phyloP scores from a whole-genome alignment of 2,329 filamentous ascomycete species.

The Chaetomium sp. region DNA sequence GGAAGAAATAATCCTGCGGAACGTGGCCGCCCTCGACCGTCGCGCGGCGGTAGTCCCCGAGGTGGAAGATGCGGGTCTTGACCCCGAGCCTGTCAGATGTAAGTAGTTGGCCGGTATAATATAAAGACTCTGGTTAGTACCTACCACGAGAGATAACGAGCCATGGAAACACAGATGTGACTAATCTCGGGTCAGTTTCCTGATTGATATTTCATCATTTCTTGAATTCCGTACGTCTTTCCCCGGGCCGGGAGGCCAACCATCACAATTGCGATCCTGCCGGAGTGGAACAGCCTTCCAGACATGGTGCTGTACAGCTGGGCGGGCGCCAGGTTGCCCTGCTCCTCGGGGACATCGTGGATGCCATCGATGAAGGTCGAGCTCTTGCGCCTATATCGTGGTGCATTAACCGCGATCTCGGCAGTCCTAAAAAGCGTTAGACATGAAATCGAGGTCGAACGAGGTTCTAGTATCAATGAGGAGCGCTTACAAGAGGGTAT shows the following conservation, averaged over 20 bases:
- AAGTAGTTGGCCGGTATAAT: conserved; percentile 8
- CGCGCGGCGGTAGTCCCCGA: conserved; percentile 91
- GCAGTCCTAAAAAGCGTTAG: conserved; percentile 56
- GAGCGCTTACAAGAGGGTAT: conserved; percentile 53
- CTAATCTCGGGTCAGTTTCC: conserved; percentile 35
- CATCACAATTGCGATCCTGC: conserved; percentile 93
- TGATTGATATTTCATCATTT: background rate
- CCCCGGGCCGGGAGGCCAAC: conserved; percentile 91
- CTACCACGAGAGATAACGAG: conserved; percentile 85
- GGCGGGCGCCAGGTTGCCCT: conserved; percentile 72
- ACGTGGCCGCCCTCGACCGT: conserved; percentile 81
- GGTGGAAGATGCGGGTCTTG: conserved; percentile 94
- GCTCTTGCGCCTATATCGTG: conserved; percentile 83
- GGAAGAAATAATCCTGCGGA: conserved; percentile 95
- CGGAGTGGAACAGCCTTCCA: conserved; percentile 91
- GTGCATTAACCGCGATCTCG: conserved; percentile 85
- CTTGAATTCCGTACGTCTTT: conserved; percentile 63
- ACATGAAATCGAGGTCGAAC: too few species aligned
- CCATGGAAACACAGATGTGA: conserved; percentile 91
- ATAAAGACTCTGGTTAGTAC: conserved; percentile 21
- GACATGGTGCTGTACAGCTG: conserved; percentile 99
- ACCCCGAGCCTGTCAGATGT: conserved; percentile 67
- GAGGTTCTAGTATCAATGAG: background rate
- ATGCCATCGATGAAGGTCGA: conserved; percentile 97
- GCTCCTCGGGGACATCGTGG: conserved; percentile 80